Conservation (phyloP, 352 stramenopile species). For the Hyphochytrium catenoides region DNA sequence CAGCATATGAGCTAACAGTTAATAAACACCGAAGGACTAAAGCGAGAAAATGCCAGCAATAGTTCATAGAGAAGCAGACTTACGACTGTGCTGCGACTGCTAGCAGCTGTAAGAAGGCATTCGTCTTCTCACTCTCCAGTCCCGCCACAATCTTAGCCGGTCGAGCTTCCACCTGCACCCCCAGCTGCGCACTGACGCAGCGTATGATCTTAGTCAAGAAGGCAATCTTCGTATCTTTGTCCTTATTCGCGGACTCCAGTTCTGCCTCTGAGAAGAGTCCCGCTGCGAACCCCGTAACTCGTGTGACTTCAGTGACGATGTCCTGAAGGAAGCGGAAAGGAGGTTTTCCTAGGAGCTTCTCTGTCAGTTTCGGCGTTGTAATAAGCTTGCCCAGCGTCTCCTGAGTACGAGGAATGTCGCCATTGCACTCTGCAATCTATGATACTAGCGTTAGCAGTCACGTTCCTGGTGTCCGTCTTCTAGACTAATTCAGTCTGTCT, state of each 20-base stretch:
- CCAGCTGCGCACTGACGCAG: slow-evolving; percentile 65
- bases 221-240: slow-evolving; percentile 75
- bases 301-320: slow-evolving; percentile 46
- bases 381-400: slow-evolving; percentile 48
- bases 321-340: slow-evolving; percentile 68
- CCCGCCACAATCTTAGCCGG: slow-evolving; percentile 72
- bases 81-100: slow-evolving; percentile 27
- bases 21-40: too few relatives aligned
- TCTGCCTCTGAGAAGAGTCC: slow-evolving; percentile 59
- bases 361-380: slow-evolving; percentile 49
- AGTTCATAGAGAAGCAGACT: neutral
- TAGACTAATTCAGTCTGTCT: too few relatives aligned
- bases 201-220: slow-evolving; percentile 66
- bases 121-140: slow-evolving; percentile 75
- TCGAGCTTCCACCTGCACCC: slow-evolving; percentile 57
- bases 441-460: too few relatives aligned
- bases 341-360: slow-evolving; percentile 48
- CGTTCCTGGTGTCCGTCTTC: too few relatives aligned
- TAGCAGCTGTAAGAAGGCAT: slow-evolving; percentile 74
- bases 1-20: too few relatives aligned
- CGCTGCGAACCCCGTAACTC: slow-evolving; percentile 44
- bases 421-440: slow-evolving; percentile 39
- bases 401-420: slow-evolving; percentile 42
- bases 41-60: too few relatives aligned
- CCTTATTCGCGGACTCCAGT: slow-evolving; percentile 71